Conservation (phyloP, 202 grass and related monocot genomes). For the Zizania palustris region DNA sequence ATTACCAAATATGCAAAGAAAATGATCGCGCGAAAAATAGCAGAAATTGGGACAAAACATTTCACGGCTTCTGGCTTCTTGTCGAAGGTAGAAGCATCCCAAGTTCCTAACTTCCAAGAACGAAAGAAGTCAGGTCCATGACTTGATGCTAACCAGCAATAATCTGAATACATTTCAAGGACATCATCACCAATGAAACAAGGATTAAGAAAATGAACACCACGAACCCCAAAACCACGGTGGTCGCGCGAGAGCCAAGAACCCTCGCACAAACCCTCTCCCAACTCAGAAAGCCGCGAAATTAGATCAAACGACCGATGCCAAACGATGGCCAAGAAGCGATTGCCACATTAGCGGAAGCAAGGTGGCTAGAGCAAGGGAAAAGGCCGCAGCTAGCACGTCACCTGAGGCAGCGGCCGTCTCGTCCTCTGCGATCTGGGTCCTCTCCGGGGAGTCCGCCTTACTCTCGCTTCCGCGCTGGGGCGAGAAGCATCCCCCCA, state of each 20-base stretch:
- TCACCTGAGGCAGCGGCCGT: slow-evolving; percentile 15
- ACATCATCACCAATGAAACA: neutral
- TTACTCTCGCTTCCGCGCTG: slow-evolving; percentile 10
- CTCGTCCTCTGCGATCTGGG: slow-evolving; percentile 27
- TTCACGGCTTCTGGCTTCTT: neutral
- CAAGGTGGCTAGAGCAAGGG: neutral
- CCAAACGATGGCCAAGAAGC: slow-evolving; percentile 12
- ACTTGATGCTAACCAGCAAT: neutral
- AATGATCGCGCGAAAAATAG: neutral
- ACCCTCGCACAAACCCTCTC: too few relatives aligned
- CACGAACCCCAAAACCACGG: neutral
- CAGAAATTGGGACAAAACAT: neutral
- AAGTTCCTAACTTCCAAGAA: neutral
- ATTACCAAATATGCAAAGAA: neutral
- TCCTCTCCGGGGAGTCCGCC: slow-evolving; percentile 20
- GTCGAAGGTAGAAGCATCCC: neutral
- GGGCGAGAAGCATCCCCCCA: slow-evolving; percentile 47
- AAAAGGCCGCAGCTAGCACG: neutral
- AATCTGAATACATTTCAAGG: neutral
- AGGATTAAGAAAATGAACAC: neutral
- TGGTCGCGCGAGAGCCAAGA: neutral
- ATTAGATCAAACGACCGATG: neutral
- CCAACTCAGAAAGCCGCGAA: too few relatives aligned
- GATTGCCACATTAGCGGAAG: neutral
- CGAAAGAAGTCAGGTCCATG: neutral